Conservation (phyloP, 768 basidiomycete species). For the Termitomyces heimii region DNA sequence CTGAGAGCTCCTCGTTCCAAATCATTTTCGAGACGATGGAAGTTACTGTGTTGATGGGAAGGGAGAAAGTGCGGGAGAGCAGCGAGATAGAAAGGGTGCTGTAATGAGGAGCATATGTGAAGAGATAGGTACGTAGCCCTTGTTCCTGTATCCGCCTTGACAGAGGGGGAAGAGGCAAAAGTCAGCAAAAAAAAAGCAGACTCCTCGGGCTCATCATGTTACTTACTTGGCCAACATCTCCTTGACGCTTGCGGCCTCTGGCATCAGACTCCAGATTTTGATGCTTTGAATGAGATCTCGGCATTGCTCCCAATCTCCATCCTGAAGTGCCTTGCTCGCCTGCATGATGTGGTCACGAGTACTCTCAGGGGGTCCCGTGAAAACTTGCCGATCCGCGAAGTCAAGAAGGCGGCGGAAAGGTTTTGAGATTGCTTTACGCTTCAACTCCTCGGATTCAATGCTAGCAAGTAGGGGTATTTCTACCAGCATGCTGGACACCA, state of each 20-base stretch:
- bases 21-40: constrained; percentile 98
- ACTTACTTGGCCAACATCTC: constrained; percentile 91
- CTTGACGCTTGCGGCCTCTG: constrained; percentile 80
- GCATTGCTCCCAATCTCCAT: constrained; percentile 96
- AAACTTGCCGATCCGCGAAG: constrained; percentile 95
- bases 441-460: constrained; percentile 90
- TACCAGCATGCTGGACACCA: constrained; percentile 97
- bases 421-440: constrained; percentile 91
- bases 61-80: constrained; percentile 82
- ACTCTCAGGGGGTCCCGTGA: constrained; percentile 97
- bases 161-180: not conserved
- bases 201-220: not conserved
- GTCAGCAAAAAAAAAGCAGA: not conserved
- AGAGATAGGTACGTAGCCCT: constrained; percentile 92
- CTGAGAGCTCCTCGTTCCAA: constrained; percentile 92
- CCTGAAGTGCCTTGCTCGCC: constrained; percentile 92
- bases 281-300: constrained; percentile 91
- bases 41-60: constrained; percentile 75
- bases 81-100: constrained; percentile 83
- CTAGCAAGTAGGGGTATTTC: constrained; percentile 95
- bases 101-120: constrained; percentile 96
- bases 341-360: constrained; percentile 99
- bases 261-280: constrained; percentile 98
- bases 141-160: constrained; percentile 95
- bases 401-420: constrained; percentile 93